A percentile compares a stretch with the other conserved stretches of the same genome.
These are phyloP conservation scores for Fusarium sp. DNA, from an alignment of 2,329 filamentous ascomycete genomes.

Conservation along the genomic window DNA sequence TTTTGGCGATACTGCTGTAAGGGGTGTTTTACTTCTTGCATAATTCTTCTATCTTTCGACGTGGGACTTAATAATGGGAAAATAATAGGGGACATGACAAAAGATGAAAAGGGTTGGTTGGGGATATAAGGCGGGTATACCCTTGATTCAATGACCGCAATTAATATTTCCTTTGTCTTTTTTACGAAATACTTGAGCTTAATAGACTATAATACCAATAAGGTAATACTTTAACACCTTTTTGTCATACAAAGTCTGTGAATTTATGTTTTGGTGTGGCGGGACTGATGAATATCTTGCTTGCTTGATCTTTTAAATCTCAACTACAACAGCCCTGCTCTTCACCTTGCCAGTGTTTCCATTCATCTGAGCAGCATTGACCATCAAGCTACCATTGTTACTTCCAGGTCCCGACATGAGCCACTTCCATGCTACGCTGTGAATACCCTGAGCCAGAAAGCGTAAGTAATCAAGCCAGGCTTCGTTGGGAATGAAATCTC, in stretches of 20 bases:
- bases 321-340: constrained; percentile 57
- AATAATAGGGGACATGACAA: constrained; percentile 9
- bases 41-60: constrained; percentile 4
- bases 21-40: not conserved
- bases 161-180: constrained; percentile 33
- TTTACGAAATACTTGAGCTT: constrained; percentile 16
- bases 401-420: constrained; percentile 68
- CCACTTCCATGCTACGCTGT: constrained; percentile 69
- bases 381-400: constrained; percentile 66
- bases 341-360: constrained; percentile 66
- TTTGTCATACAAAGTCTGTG: not conserved
- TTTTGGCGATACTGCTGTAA: constrained; percentile 32
- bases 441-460: constrained; percentile 62
- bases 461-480: constrained; percentile 63
- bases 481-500: constrained; percentile 62
- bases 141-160: constrained; percentile 9
- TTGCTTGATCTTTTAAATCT: constrained; percentile 45
- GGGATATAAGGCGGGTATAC: constrained; percentile 14
- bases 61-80: constrained; percentile 10
- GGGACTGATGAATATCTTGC: not conserved
- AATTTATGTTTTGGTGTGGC: not conserved
- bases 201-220: constrained; percentile 27
- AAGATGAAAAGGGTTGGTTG: constrained; percentile 4
- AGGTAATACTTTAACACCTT: not conserved
- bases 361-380: constrained; percentile 71